Conservation (phyloP, 2,329 filamentous ascomycete species). For the Cladosporium sp. region DNA sequence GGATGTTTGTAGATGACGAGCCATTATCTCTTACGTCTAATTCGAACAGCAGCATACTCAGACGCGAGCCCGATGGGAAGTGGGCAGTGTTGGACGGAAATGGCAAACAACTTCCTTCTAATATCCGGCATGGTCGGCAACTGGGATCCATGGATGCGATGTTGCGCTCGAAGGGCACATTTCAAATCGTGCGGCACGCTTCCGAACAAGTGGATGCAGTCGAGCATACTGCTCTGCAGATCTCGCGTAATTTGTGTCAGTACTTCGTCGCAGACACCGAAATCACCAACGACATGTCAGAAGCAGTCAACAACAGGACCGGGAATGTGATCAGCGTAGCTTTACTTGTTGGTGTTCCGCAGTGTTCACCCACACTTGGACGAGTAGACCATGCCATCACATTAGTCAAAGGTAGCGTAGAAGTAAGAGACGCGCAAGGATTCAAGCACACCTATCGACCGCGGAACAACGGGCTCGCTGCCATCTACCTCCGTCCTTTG, state of each 20-base stretch:
- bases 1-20: slow-evolving; percentile 18
- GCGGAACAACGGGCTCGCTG: slow-evolving; percentile 36
- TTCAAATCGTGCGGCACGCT: slow-evolving; percentile 38
- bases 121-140: slow-evolving; percentile 38
- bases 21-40: not conserved
- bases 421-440: not conserved
- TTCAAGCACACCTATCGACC: not conserved
- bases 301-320: slow-evolving; percentile 4
- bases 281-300: slow-evolving; percentile 28
- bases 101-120: too few relatives aligned
- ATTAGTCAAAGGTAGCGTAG: slow-evolving; percentile 29
- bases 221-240: slow-evolving; percentile 46
- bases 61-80: not conserved
- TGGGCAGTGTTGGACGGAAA: not conserved
- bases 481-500: slow-evolving; percentile 50
- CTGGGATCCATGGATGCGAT: slow-evolving; percentile 52
- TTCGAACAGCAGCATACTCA: not conserved
- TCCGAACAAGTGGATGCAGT: slow-evolving; percentile 20
- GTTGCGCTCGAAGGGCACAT: slow-evolving; percentile 43
- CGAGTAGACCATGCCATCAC: slow-evolving; percentile 26
- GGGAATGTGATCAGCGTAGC: slow-evolving; percentile 47
- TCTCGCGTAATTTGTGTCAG: slow-evolving; percentile 51
- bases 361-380: not conserved
- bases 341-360: slow-evolving; percentile 26
- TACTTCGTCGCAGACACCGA: slow-evolving; percentile 53